Base-by-base conservation (phyloP, 2,329 filamentous ascomycete species). In the Sarocladium brachiariae region DNA sequence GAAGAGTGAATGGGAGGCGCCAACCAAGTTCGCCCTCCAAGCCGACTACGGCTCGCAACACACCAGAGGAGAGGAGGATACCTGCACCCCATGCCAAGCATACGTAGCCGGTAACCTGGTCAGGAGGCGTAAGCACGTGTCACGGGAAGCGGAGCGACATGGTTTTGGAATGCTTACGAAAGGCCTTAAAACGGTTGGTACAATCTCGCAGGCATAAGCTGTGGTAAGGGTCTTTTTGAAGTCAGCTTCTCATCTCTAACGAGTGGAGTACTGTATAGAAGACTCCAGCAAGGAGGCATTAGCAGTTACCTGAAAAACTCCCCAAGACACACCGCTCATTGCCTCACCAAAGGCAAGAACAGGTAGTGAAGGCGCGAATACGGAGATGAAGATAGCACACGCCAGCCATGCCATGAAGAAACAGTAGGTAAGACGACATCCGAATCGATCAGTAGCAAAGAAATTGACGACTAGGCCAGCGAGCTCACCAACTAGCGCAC, bases 1-100 rank as follows among this genome's bases (percentile, higher is more conserved):
- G 67, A 0, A 69, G 54, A 1, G 61, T 65, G 31, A 71, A 66
- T n/a, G 67, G 66, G 51, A 83, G 57, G 34, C 61, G 59, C 56
- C 64, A 71, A 5, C 61, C 68, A 60, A 61, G 61, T 37, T 74
- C 54, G 3, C 65, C 63, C 0, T 58, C 55, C 3, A 62, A 57
- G 8, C 61, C 39, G 2, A 67, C 48, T 2, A 73, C 58, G 6
- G 58, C 65, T 24, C 65, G 62, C 5, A 72, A 59, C 1, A 73
- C 68, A 0, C 65, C 67, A 1, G 66, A 64, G 0, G 66, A 66
- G n/a, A 74, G 60, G 16, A 73, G 57, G 49, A 72, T 69, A 2
- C 71, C 71, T 2, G 69, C 60, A 1, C 65, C 65, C 63, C 69
- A 73, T n/a, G n/a, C n/a, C n/a, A n/a, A n/a, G n/a, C n/a, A n/a